These are phyloP conservation scores for Candida tibetensis DNA, from an alignment of 805 yeast species.

Conservation along the genomic window DNA sequence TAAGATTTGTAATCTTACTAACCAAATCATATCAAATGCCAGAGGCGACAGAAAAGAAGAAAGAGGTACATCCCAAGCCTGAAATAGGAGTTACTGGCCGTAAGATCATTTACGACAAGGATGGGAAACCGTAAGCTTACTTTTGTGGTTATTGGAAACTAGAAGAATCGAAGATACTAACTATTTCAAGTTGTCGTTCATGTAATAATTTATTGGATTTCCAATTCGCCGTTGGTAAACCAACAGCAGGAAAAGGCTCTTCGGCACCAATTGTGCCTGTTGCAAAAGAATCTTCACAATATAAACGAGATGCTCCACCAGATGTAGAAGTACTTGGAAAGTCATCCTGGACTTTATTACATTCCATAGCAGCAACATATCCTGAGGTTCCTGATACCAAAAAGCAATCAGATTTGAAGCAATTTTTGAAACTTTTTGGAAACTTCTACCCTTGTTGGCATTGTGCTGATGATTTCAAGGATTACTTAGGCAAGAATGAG, in stretches of 20 bases:
- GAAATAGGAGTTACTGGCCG: slow-evolving; percentile 59
- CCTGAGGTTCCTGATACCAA: slow-evolving; percentile 63
- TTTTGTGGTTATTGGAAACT: not conserved
- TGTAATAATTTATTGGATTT: slow-evolving; percentile 84
- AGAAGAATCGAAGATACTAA: too few species aligned
- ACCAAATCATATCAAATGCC: slow-evolving; percentile 4
- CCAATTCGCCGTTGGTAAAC: slow-evolving; percentile 46
- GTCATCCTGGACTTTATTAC: slow-evolving; percentile 90
- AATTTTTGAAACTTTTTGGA: slow-evolving; percentile 69
- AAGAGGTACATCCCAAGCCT: slow-evolving; percentile 25
- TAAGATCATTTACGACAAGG: slow-evolving; percentile 72
- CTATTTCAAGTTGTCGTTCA: slow-evolving; percentile 73
- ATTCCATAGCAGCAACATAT: slow-evolving; percentile 84
- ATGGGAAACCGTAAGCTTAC: slow-evolving; percentile 85
- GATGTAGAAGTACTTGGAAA: slow-evolving; percentile 79
- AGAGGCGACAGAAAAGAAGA: not conserved
- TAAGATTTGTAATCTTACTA: not conserved
- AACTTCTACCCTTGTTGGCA: slow-evolving; percentile 90
- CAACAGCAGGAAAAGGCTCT: slow-evolving; percentile 6
- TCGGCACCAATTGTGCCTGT: slow-evolving; percentile 2
- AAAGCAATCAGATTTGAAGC: slow-evolving; percentile 69
- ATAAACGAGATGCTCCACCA: slow-evolving; percentile 64
- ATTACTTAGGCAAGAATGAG: slow-evolving; percentile 51
- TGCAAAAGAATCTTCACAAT: slow-evolving; percentile 7
- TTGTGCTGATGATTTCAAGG: slow-evolving; percentile 82